Percentiles rank a stretch among this genome's conserved stretches.
These are phyloP conservation scores for Chlorella sp. DNA, from an alignment of 139 green algal genomes.

Conservation along the genomic window DNA sequence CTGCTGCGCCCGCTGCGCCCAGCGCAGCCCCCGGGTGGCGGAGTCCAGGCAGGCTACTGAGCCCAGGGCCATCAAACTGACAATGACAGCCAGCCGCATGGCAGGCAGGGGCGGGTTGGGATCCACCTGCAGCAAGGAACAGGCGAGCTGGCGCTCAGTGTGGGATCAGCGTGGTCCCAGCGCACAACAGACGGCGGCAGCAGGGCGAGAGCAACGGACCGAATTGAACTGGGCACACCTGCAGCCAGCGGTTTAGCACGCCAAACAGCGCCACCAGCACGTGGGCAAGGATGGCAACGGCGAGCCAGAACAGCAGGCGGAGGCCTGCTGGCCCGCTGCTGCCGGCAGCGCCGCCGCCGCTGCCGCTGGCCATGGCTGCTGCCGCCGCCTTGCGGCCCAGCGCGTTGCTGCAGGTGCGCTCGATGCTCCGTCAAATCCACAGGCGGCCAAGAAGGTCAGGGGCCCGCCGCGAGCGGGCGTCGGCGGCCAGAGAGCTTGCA, in stretches of 20 bases:
- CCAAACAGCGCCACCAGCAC: conserved; percentile 17
- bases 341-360: neutral
- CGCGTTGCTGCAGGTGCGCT: no score
- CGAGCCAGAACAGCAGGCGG: neutral
- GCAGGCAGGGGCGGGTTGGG: conserved; percentile 15
- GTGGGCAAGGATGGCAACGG: neutral
- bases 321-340: no score
- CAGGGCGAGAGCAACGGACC: neutral
- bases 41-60: neutral
- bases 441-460: no score
- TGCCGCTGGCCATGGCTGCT: no score
- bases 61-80: conserved; percentile 1
- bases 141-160: no score
- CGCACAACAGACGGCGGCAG: neutral
- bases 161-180: neutral
- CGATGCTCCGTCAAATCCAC: no score
- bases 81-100: conserved; percentile 2
- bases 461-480: no score
- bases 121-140: neutral
- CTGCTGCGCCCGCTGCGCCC: neutral
- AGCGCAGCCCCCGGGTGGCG: neutral
- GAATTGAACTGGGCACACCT: neutral
- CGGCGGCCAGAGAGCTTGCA: no score
- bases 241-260: conserved; percentile 25
- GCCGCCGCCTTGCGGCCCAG: no score